phyloP scores from a whole-genome alignment of 139 green algal species.

The Closterium sp. region DNA sequence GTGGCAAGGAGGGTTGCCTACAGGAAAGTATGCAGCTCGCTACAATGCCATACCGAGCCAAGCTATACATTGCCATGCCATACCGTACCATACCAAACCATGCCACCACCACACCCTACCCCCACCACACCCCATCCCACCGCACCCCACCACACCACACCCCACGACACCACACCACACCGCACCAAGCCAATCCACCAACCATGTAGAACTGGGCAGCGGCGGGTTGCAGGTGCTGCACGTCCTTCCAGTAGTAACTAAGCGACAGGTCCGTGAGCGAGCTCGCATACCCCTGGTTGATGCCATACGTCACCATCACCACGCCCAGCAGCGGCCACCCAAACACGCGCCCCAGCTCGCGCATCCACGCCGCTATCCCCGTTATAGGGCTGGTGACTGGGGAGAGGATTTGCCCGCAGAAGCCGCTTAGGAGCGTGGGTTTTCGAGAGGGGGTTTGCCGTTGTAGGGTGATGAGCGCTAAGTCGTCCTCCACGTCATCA shows the following conservation, averaged over 20 bases:
- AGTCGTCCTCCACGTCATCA: background rate
- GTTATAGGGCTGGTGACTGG: slow-evolving; percentile 1
- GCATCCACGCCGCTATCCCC: slow-evolving; percentile 19
- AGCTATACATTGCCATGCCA: background rate
- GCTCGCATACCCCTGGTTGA: slow-evolving; percentile 36
- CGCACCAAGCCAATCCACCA: background rate
- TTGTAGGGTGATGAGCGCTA: background rate
- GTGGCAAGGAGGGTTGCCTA: no score
- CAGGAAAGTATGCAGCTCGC: no score
- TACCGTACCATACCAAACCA: background rate
- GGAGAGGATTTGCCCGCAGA: background rate
- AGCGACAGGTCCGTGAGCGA: slow-evolving; percentile 8
- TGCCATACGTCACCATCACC: slow-evolving; percentile 40
- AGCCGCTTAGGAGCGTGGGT: background rate
- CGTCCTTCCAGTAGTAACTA: slow-evolving; percentile 48
- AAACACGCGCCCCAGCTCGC: slow-evolving; percentile 10
- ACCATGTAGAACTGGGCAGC: slow-evolving; percentile 24
- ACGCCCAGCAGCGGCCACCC: slow-evolving; percentile 14
- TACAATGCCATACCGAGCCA: no score
- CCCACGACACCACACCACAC: background rate
- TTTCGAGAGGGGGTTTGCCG: no score
- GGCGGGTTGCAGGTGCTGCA: slow-evolving; percentile 22
- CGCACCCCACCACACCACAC: no score
- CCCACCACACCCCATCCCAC: no score
- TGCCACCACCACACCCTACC: no score